A percentile compares a stretch with the other conserved stretches of the same genome.
Evolutionary conservation across 352 stramenopile genomes (phyloP).

Genomic region (Pythium brachiatum): DNA sequence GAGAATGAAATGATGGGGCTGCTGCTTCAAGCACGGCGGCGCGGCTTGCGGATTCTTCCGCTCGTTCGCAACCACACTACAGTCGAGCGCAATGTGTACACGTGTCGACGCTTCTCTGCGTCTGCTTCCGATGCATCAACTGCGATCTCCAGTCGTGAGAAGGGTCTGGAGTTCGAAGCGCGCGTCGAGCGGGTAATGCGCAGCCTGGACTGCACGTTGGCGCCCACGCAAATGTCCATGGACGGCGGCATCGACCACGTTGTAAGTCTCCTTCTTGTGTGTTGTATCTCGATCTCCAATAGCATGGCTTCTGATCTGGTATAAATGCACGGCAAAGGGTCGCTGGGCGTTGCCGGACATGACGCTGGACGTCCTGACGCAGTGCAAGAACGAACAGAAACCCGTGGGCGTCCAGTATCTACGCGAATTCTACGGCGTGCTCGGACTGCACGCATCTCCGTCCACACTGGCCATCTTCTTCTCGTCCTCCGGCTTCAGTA

Average conservation of each 20-base stretch:
- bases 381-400: slow-evolving; percentile 80
- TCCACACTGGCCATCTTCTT: slow-evolving; percentile 62
- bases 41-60: not conserved
- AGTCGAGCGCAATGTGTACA: too few species aligned
- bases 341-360: slow-evolving; percentile 61
- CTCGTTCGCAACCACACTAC: not conserved
- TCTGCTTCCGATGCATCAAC: not conserved
- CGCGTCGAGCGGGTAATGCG: slow-evolving; percentile 58
- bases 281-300: too few species aligned
- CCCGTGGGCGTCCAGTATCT: slow-evolving; percentile 65
- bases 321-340: slow-evolving; percentile 32
- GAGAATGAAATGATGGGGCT: not conserved
- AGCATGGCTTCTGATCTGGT: not conserved
- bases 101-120: not conserved
- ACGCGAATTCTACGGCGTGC: slow-evolving; percentile 73
- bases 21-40: slow-evolving; percentile 1
- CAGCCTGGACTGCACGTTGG: slow-evolving; percentile 46
- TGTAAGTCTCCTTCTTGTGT: not conserved
- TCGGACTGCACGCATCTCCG: slow-evolving; percentile 37
- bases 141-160: slow-evolving; percentile 28
- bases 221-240: slow-evolving; percentile 56
- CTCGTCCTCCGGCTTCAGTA: slow-evolving; percentile 72
- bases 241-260: slow-evolving; percentile 75
- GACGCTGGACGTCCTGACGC: slow-evolving; percentile 64
- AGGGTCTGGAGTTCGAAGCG: slow-evolving; percentile 60